Base-by-base conservation (phyloP, 495 filamentous ascomycete species). In the Aspergillus indologenus region DNA sequence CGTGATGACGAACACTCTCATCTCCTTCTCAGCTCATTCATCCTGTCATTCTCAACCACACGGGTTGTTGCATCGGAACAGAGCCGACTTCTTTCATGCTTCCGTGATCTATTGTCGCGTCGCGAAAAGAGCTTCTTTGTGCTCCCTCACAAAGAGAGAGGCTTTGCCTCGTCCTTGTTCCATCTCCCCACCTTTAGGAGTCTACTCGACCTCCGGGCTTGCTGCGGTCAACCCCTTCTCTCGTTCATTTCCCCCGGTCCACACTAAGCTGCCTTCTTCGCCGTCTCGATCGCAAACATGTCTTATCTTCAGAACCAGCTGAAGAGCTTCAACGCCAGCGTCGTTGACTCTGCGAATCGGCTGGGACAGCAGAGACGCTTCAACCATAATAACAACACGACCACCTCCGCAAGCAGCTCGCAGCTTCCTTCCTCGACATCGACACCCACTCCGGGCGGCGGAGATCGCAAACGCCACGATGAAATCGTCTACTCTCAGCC, bases 401-500 rank as follows among this genome's bases (percentile, higher is more conserved):
- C 55, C 45, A 62, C 58, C 48, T 75, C 74, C 9, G 68, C 60
- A 50, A 71, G 56, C 68, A 78, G 69, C 50, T 73, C 74, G 9
- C 77, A 78, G 51, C 66, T 67, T 17, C 71, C 76, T 2, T 76
- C 75, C 0, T 72, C 75, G 44, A 60, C 60, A n/a, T 66, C 77
- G 11, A 77, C 75, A 0, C 75, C 76, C 11, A 70, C 75, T 0
- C 67, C 75, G 40, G 23, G 57, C 29, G 56, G 53, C 56, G 85
- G 81, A 54, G 69, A 84, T 67, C 81, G 81, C 58, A 88, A 87
- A 72, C 77, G 84, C 43, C 80, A 80, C 43, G 77, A 82, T 60
- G 74, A 81, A 31, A 77, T 85, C 54, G 84, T 88, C 61, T 91
- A 87, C 71, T 91, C 90, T 12, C 90, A 93, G 70, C 90, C 91